These are phyloP conservation scores for Craspedostauros australis DNA, from an alignment of 108 stramenopile species.

Conservation along the genomic window DNA sequence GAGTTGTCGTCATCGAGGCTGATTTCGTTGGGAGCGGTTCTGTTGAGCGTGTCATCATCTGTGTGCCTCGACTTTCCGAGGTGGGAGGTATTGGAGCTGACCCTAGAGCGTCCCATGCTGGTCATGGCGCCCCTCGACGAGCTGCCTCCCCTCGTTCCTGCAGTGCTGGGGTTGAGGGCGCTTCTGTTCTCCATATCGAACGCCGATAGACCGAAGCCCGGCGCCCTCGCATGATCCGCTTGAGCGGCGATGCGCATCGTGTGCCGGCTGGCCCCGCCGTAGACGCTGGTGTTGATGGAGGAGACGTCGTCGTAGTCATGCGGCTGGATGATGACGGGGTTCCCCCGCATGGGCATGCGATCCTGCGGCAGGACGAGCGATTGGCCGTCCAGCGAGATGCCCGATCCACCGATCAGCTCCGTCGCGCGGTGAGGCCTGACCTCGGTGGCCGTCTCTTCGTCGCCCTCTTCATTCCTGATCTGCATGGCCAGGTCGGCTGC, in stretches of 20 bases:
- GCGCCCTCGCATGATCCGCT: slow-evolving; percentile 2
- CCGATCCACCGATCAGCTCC: slow-evolving; percentile 15
- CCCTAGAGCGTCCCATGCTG: neutral
- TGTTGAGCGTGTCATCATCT: too few species aligned
- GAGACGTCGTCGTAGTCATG: slow-evolving; percentile 25
- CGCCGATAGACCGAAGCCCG: too few species aligned
- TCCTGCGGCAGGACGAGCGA: slow-evolving; percentile 22
- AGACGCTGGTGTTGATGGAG: slow-evolving; percentile 15
- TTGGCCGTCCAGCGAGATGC: slow-evolving; percentile 20
- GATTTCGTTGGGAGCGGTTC: neutral
- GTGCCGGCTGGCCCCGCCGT: neutral
- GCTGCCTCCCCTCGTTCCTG: neutral
- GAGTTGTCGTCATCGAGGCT: neutral
- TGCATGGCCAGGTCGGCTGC: too few species aligned
- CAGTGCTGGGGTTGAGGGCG: too few species aligned
- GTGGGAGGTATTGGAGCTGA: neutral
- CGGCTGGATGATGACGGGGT: too few species aligned
- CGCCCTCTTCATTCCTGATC: too few species aligned
- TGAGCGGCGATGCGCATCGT: neutral
- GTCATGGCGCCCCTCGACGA: neutral
- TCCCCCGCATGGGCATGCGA: too few species aligned
- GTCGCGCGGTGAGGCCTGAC: neutral
- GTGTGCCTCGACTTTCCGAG: too few species aligned
- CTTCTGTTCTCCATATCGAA: too few species aligned
- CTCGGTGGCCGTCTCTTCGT: too few species aligned